Conservation (phyloP, 2,329 filamentous ascomycete species). For the Colletotrichum liaoningense region DNA sequence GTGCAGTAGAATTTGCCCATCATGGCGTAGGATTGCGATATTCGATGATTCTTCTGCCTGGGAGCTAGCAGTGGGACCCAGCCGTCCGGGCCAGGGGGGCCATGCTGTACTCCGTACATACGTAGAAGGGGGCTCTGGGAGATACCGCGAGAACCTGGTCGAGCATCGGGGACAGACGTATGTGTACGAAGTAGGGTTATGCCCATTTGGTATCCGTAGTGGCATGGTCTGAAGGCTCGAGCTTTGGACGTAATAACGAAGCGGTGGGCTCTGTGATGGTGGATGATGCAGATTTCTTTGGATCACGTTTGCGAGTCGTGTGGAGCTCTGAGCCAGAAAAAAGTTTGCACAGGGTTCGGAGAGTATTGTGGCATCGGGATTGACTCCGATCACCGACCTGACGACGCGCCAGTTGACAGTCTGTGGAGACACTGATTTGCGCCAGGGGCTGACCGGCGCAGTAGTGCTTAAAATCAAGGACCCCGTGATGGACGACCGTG, state of each 20-base stretch:
- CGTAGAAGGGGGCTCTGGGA: background rate
- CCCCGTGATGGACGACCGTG: slow-evolving; percentile 14
- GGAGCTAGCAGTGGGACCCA: slow-evolving; percentile 14
- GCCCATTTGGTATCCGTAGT: background rate
- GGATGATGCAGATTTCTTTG: slow-evolving; percentile 8
- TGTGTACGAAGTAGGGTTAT: background rate
- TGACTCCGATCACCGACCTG: slow-evolving; percentile 25
- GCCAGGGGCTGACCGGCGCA: slow-evolving; percentile 30
- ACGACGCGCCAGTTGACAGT: background rate
- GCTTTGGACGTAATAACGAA: background rate
- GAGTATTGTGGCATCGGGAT: slow-evolving; percentile 27
- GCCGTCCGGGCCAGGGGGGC: background rate
- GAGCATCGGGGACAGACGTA: background rate
- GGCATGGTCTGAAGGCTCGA: background rate
- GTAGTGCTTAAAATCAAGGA: slow-evolving; percentile 19
- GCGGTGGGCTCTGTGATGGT: background rate
- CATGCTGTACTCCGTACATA: background rate
- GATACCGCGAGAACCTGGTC: background rate
- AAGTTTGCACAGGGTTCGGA: slow-evolving; percentile 32
- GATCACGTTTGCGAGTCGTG: slow-evolving; percentile 6
- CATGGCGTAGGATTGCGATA: slow-evolving; percentile 30
- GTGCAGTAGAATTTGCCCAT: slow-evolving; percentile 30
- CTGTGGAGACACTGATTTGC: slow-evolving; percentile 34
- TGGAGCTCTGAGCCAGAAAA: slow-evolving; percentile 21
- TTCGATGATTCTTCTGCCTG: slow-evolving; percentile 8